Evolutionary conservation across 441 rosid species (phyloP), one percentile per base, ranked within the genome.

Genomic region (Hura crepitans): DNA sequence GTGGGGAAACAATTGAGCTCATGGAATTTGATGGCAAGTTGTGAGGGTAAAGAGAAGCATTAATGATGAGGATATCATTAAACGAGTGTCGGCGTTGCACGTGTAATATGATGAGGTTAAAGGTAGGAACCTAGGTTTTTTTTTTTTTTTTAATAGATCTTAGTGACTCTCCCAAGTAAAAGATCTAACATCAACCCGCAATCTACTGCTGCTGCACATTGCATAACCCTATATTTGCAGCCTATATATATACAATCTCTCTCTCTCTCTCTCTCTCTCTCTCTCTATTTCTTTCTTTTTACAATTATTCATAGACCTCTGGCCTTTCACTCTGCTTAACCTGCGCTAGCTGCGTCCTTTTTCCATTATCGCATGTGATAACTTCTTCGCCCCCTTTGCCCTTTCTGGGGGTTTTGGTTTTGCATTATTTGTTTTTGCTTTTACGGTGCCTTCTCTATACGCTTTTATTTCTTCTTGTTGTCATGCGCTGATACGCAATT

Each of bases 71-170:
- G 13, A 4, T 9, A 22, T 3, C 37, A 28, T 23, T 18, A 49
- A 46, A 73, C 2, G 2, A 6, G 68, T 77, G 83, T 81, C 81
- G 84, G 83, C 84, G 81, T 71, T 75, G 84, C 86, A 81, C 86
- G 81, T 83, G 84, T 70, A 66, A 25, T 51, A 51, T 46, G 66
- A 62, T 45, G 35, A 43, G 59, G 71, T 69, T 49, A 54, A 31
- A 53, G 12, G 46, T 42, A 42, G 46, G 46, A 11, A 42, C 0
- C 13, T 9, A 12, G 46, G 2, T 42, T 42, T 42, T 42, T n/a
- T n/a, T n/a, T n/a, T n/a, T n/a, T n/a, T n/a, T n/a, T n/a, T n/a
- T n/a, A n/a, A 42, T 71, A 51, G 71, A 73, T 80, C 58, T 68
- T 68, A 47, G 73, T 27, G 56, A 78, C 68, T 74, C 61, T 0